phyloP scores from a whole-genome alignment of 1,139 yeast species.

The Nakaseomyces kungkrabaensis region DNA sequence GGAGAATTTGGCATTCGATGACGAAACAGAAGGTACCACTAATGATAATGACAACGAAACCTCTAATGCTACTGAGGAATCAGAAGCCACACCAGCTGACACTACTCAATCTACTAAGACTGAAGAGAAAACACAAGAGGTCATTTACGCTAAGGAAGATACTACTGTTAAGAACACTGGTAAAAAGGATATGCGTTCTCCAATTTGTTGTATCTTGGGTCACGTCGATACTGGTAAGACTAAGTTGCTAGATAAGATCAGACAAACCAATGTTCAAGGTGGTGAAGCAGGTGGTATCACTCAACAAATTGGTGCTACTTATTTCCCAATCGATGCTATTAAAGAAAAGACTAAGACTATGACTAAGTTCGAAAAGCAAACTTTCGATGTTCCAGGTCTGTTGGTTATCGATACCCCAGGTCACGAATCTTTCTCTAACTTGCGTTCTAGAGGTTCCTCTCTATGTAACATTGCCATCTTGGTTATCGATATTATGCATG shows the following conservation, averaged over 20 bases:
- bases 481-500: constrained; percentile 98
- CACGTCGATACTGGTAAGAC: constrained; percentile 99
- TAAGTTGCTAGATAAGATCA: constrained; percentile 86
- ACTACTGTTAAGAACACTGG: constrained; percentile 24
- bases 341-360: constrained; percentile 83
- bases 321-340: constrained; percentile 94
- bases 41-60: constrained; percentile 16
- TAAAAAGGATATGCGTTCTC: constrained; percentile 69
- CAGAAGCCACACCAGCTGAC: constrained; percentile 10
- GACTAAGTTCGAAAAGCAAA: constrained; percentile 75
- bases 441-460: constrained; percentile 98
- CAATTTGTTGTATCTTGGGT: constrained; percentile 97
- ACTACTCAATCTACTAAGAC: constrained; percentile 5
- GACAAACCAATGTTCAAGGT: constrained; percentile 98
- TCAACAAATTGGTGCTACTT: constrained; percentile 99
- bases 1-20: constrained; percentile 53
- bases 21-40: constrained; percentile 34
- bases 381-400: constrained; percentile 93
- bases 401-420: constrained; percentile 98
- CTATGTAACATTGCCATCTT: constrained; percentile 97
- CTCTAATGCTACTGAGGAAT: constrained; percentile 27
- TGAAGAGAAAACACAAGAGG: constrained; percentile 9
- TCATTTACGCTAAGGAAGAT: constrained; percentile 9
- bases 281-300: constrained; percentile 99
- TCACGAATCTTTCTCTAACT: constrained; percentile 96